A percentile compares a stretch with the other conserved stretches of the same genome.
These are phyloP conservation scores for Globisporangium okanoganense DNA, from an alignment of 352 stramenopile genomes.

Conservation along the genomic window DNA sequence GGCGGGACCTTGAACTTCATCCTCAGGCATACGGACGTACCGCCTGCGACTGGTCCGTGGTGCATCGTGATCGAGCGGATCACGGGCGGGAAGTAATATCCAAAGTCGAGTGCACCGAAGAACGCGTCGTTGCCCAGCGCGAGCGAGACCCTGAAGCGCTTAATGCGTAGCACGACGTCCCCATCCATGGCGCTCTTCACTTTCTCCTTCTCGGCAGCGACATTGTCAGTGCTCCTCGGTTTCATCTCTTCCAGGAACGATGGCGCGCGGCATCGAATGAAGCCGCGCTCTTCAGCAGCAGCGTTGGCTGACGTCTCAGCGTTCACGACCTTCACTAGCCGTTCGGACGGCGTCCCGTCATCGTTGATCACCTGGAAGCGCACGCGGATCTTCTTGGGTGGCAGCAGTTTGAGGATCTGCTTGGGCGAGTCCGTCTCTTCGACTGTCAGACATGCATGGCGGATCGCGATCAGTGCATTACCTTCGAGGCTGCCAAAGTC, in stretches of 20 bases:
- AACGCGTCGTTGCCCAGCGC: slow-evolving; percentile 42
- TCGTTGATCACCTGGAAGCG: slow-evolving; percentile 44
- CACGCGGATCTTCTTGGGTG: slow-evolving; percentile 39
- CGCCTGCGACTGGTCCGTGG: slow-evolving; percentile 57
- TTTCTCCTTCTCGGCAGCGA: not conserved
- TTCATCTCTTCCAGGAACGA: slow-evolving; percentile 61
- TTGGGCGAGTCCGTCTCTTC: slow-evolving; percentile 41
- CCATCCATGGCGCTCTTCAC: slow-evolving; percentile 12
- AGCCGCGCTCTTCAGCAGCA: slow-evolving; percentile 12
- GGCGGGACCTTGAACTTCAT: slow-evolving; percentile 74
- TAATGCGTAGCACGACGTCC: slow-evolving; percentile 14
- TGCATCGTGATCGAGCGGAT: slow-evolving; percentile 65
- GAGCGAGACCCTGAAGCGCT: slow-evolving; percentile 36
- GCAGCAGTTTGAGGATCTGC: slow-evolving; percentile 42
- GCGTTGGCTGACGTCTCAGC: slow-evolving; percentile 15
- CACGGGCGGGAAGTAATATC: slow-evolving; percentile 49
- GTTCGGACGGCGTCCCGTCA: slow-evolving; percentile 16
- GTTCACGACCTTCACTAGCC: slow-evolving; percentile 30
- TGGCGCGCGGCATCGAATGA: slow-evolving; percentile 41
- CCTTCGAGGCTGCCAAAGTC: slow-evolving; percentile 40
- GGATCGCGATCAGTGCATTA: slow-evolving; percentile 26
- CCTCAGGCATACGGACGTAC: slow-evolving; percentile 45
- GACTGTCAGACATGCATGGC: slow-evolving; percentile 25
- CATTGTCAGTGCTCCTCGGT: not conserved
- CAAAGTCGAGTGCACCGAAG: slow-evolving; percentile 41